phyloP scores from a whole-genome alignment of 169 alveolate species.

The Neospora caninum region DNA sequence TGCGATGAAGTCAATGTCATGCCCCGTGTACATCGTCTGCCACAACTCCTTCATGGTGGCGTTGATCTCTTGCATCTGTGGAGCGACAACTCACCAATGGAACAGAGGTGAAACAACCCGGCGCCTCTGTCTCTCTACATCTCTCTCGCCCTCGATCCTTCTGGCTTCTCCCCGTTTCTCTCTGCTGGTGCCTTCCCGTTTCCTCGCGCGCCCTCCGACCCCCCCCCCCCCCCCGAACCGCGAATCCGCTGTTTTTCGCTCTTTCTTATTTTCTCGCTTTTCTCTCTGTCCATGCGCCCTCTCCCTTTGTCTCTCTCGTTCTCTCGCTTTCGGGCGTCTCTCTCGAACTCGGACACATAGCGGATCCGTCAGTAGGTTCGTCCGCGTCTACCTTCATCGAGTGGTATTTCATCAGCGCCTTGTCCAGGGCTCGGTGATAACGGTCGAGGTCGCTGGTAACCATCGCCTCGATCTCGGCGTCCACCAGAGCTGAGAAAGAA shows the following conservation, averaged over 20 bases:
- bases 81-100: neutral
- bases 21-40: conserved; percentile 95
- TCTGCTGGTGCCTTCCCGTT: neutral
- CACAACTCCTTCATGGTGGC: conserved; percentile 93
- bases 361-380: neutral
- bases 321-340: neutral
- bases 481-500: conserved; percentile 32
- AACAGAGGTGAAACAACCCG: neutral
- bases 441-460: conserved; percentile 70
- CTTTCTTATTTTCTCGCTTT: neutral
- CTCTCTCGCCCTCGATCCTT: neutral
- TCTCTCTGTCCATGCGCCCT: neutral
- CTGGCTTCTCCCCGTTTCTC: neutral
- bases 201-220: too few species aligned
- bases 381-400: conserved; percentile 23
- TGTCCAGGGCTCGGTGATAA: conserved; percentile 83
- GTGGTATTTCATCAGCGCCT: conserved; percentile 89
- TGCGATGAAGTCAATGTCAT: conserved; percentile 93
- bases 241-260: neutral
- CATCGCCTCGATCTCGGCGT: conserved; percentile 36
- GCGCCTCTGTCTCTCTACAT: neutral
- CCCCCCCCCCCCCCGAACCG: too few species aligned
- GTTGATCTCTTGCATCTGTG: conserved; percentile 95
- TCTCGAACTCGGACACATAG: neutral
- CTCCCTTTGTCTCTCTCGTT: too few species aligned